Conservation (phyloP, 2,329 filamentous ascomycete species). For the Fusarium napiforme region DNA sequence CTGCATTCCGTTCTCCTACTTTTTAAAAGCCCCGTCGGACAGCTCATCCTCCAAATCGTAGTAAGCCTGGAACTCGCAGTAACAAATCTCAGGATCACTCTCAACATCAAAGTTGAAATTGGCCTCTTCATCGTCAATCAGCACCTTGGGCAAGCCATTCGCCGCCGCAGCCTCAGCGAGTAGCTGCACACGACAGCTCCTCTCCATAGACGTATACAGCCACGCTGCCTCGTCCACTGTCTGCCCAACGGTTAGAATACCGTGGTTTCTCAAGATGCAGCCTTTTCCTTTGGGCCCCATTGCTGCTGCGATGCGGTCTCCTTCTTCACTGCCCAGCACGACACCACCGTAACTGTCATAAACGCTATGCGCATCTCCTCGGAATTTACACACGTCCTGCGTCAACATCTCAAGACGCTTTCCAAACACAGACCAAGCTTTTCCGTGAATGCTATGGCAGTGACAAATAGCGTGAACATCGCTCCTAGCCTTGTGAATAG, state of each 20-base stretch:
- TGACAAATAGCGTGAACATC: conserved; percentile 76
- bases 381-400: conserved; percentile 72
- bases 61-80: conserved; percentile 44
- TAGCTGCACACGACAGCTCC: conserved; percentile 63
- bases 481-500: conserved; percentile 70
- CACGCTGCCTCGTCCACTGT: conserved; percentile 81
- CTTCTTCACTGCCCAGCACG: conserved; percentile 70
- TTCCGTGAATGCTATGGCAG: conserved; percentile 71
- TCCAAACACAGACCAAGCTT: conserved; percentile 74
- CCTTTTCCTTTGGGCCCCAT: conserved; percentile 68
- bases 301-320: conserved; percentile 69
- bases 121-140: conserved; percentile 56
- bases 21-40: conserved; percentile 39
- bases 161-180: conserved; percentile 46
- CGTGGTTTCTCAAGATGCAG: conserved; percentile 76
- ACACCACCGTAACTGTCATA: conserved; percentile 66
- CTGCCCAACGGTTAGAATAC: conserved; percentile 72
- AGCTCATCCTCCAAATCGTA: conserved; percentile 43
- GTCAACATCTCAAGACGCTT: conserved; percentile 74
- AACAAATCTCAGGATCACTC: conserved; percentile 42
- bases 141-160: conserved; percentile 47
- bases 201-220: conserved; percentile 74
- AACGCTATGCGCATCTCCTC: conserved; percentile 69
- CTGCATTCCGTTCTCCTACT: conserved; percentile 1
- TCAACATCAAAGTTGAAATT: conserved; percentile 49